Conservation (phyloP, 129 eudicot genomes). For the Glebionis coronaria region DNA sequence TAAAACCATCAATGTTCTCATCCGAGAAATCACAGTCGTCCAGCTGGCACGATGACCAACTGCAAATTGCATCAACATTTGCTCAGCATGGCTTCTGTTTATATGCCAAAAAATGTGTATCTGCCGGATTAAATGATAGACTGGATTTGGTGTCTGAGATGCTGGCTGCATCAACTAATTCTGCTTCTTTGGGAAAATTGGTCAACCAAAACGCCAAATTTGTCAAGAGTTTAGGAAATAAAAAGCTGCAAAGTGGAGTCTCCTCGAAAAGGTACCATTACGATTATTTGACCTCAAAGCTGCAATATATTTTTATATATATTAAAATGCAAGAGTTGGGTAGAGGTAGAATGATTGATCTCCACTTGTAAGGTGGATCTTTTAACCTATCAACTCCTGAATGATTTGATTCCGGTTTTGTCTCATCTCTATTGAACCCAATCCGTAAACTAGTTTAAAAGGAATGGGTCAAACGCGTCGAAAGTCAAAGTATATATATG, state of each 20-base stretch:
- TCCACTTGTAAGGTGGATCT: too few relatives aligned
- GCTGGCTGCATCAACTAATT: constrained; percentile 61
- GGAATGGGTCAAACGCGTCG: too few relatives aligned
- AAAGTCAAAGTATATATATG: too few relatives aligned
- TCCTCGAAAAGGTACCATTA: constrained; percentile 42
- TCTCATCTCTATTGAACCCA: too few relatives aligned
- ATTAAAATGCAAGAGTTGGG: too few relatives aligned
- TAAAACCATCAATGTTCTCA: constrained; percentile 47
- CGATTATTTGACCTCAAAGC: too few relatives aligned
- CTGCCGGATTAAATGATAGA: constrained; percentile 34
- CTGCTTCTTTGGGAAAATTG: constrained; percentile 72
- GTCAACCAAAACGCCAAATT: constrained; percentile 29
- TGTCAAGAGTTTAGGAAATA: constrained; percentile 21
- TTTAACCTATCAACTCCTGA: too few relatives aligned
- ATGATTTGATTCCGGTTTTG: too few relatives aligned
- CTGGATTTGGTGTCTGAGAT: constrained; percentile 72
- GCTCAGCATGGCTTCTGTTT: constrained; percentile 84
- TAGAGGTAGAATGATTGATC: too few relatives aligned
- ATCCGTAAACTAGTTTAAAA: too few relatives aligned
- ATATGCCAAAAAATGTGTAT: constrained; percentile 54
- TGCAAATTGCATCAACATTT: constrained; percentile 65
- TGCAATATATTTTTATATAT: too few relatives aligned
- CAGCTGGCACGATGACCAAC: constrained; percentile 75
- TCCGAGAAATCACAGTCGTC: constrained; percentile 45
- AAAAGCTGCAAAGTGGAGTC: constrained; percentile 27